phyloP scores from a whole-genome alignment of 2,329 filamentous ascomycete genomes.

The Aureobasidium sp. region DNA sequence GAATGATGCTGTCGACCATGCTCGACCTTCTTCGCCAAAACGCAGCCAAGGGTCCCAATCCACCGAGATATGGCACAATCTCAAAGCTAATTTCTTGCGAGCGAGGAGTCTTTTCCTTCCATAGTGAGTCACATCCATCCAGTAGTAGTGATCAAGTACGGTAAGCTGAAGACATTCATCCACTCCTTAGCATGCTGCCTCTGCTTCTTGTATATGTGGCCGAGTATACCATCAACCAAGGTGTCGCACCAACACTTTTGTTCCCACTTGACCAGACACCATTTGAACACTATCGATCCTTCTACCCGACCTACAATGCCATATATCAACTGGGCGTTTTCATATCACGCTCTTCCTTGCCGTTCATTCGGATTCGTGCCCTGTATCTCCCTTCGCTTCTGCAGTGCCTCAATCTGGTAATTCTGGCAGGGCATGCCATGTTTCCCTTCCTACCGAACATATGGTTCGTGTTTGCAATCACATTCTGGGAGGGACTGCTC shows the following conservation, averaged over 20 bases:
- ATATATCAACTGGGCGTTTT: slow-evolving; percentile 96
- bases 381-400: slow-evolving; percentile 78
- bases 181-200: slow-evolving; percentile 63
- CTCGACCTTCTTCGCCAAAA: background rate
- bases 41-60: background rate
- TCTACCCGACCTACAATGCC: slow-evolving; percentile 91
- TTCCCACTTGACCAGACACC: slow-evolving; percentile 73
- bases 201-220: slow-evolving; percentile 87
- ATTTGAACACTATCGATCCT: slow-evolving; percentile 73
- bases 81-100: slow-evolving; percentile 48
- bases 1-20: background rate
- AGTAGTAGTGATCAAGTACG: background rate
- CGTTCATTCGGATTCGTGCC: slow-evolving; percentile 72
- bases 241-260: slow-evolving; percentile 79
- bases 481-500: slow-evolving; percentile 91
- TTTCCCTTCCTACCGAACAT: slow-evolving; percentile 77
- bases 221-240: slow-evolving; percentile 97
- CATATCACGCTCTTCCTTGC: slow-evolving; percentile 82
- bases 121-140: slow-evolving; percentile 42
- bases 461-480: slow-evolving; percentile 73
- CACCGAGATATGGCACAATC: slow-evolving; percentile 1
- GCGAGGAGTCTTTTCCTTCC: slow-evolving; percentile 64
- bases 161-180: slow-evolving; percentile 5
- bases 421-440: slow-evolving; percentile 70
- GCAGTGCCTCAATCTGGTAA: slow-evolving; percentile 67